Evolutionary conservation across 495 filamentous ascomycete genomes (phyloP).

Genomic region (Staphylotrichum longicolle): DNA sequence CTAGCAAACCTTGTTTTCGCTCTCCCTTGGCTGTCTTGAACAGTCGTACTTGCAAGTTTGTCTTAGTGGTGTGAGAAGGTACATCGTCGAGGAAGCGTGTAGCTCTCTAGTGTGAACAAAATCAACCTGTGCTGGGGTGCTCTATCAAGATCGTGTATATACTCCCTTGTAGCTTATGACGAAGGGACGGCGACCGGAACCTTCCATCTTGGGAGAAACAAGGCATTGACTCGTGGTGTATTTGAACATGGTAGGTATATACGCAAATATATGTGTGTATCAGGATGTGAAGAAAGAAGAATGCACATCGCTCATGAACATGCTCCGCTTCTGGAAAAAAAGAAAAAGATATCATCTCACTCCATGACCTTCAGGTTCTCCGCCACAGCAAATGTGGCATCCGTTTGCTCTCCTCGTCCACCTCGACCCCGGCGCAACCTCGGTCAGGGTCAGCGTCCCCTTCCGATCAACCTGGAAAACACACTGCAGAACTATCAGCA

Average conservation of each 20-base stretch:
- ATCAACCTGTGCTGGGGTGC: too few species aligned
- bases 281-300: slow-evolving; percentile 11
- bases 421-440: slow-evolving; percentile 54
- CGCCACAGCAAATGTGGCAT: slow-evolving; percentile 51
- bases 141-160: too few species aligned
- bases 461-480: slow-evolving; percentile 59
- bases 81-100: too few species aligned
- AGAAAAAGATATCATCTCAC: slow-evolving; percentile 19
- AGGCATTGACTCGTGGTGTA: too few species aligned
- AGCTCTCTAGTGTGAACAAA: too few species aligned
- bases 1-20: too few species aligned
- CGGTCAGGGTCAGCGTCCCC: slow-evolving; percentile 52
- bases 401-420: slow-evolving; percentile 55
- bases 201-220: too few species aligned
- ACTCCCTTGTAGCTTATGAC: too few species aligned
- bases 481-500: slow-evolving; percentile 35
- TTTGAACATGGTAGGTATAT: not conserved
- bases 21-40: too few species aligned
- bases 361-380: slow-evolving; percentile 50
- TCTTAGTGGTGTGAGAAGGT: too few species aligned
- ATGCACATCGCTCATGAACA: not conserved
- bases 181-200: too few species aligned
- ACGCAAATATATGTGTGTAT: slow-evolving; percentile 19
- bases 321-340: slow-evolving; percentile 10
- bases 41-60: too few species aligned